Conservation (phyloP, 2,329 filamentous ascomycete genomes). For the Fusarium sp. region DNA sequence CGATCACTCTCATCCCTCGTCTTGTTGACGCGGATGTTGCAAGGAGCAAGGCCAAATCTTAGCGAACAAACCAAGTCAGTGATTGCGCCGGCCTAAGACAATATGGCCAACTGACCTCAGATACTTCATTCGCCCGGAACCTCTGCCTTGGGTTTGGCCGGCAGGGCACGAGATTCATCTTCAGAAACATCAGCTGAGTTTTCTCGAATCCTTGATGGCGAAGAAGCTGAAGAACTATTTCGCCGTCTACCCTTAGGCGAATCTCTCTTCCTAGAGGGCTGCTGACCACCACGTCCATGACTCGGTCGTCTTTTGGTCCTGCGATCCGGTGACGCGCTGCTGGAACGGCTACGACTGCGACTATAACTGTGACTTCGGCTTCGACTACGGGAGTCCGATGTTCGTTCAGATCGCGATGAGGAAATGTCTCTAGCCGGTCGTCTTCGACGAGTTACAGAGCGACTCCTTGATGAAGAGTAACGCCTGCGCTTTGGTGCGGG, state of each 20-base stretch:
- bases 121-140: conserved; percentile 20
- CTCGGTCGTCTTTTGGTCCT: conserved; percentile 24
- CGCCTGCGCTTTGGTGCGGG: conserved; percentile 61
- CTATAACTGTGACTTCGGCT: conserved; percentile 35
- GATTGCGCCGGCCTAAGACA: not conserved
- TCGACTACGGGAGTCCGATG: conserved; percentile 45
- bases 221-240: conserved; percentile 63
- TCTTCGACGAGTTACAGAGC: conserved; percentile 54
- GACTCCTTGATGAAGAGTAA: conserved; percentile 59
- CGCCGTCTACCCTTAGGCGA: conserved; percentile 50
- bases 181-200: conserved; percentile 66
- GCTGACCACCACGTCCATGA: conserved; percentile 11
- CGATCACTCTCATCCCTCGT: conserved; percentile 26
- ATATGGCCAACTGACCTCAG: conserved; percentile 37
- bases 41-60: conserved; percentile 8
- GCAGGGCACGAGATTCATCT: conserved; percentile 42
- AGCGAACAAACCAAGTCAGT: conserved; percentile 7
- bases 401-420: conserved; percentile 54
- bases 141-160: conserved; percentile 28
- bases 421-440: conserved; percentile 48
- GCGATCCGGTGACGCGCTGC: conserved; percentile 30
- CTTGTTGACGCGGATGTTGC: not conserved
- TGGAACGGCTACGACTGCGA: conserved; percentile 25
- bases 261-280: conserved; percentile 23
- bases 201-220: conserved; percentile 58